A percentile compares a stretch with the other conserved stretches of the same genome.
These are phyloP conservation scores for Cyclostephanos tholiformis DNA, from an alignment of 108 stramenopile species.

Conservation along the genomic window DNA sequence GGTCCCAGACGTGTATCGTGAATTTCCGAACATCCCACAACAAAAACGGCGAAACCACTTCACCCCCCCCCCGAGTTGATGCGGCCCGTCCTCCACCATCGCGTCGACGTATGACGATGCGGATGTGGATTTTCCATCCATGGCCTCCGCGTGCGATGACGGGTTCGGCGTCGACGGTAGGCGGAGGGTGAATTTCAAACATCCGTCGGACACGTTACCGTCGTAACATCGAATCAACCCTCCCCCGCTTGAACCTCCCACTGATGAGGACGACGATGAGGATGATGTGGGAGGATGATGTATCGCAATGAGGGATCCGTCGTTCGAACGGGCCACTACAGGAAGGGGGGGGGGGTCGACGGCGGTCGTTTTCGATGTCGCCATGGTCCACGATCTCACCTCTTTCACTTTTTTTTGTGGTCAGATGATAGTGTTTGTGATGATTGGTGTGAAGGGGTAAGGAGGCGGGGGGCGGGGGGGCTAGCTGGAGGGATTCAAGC, in stretches of 20 bases:
- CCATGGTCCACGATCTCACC: too few species aligned
- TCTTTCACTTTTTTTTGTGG: too few species aligned
- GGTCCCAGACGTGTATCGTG: slow-evolving; percentile 33
- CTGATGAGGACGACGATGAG: neutral
- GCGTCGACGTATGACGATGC: neutral
- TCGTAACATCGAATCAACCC: slow-evolving; percentile 46
- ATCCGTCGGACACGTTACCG: slow-evolving; percentile 33
- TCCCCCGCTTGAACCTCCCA: neutral
- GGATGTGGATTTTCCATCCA: neutral
- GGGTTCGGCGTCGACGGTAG: slow-evolving; percentile 13
- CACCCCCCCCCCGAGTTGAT: neutral
- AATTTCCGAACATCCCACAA: slow-evolving; percentile 16
- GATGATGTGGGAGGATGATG: neutral
- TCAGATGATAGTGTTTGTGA: too few species aligned
- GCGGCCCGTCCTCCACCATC: too few species aligned
- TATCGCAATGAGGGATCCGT: slow-evolving; percentile 14
- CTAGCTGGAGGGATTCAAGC: too few species aligned
- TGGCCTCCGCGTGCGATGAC: too few species aligned
- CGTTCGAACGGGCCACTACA: slow-evolving; percentile 5
- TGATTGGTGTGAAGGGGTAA: too few species aligned
- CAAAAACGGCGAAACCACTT: slow-evolving; percentile 3
- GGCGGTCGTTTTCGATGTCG: too few species aligned
- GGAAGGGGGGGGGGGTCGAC: too few species aligned
- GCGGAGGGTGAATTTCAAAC: slow-evolving; percentile 48
- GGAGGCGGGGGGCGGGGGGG: too few species aligned